Evolutionary conservation across 768 basidiomycete genomes (phyloP), one percentile per base, ranked within the genome.

Genomic region (Boletus rufocinnamomeus): DNA sequence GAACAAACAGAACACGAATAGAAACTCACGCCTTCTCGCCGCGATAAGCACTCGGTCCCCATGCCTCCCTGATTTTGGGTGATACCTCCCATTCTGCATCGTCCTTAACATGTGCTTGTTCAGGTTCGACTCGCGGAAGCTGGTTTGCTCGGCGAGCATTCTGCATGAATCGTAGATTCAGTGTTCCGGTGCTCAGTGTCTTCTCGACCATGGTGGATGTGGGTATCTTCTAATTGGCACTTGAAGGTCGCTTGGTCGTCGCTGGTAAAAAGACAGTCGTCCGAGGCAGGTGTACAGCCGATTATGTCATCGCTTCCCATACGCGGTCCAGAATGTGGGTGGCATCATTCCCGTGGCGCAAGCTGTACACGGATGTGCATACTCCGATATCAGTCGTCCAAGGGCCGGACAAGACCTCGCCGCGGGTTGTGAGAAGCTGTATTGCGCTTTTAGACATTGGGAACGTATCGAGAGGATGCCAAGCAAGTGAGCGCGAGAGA

Each of bases 141-240:
- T 81, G 77, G 59, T 85, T 83, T 23, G 81, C 76, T 2, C 82
- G 79, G 2, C 83, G 80, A 0, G 86, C 84, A 72, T 86, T 87
- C 69, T 87, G 87, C 87, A 89, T 89, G 68, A 89, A 89, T 2
- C 82, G 81, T 45, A 89, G 77, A 63, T 83, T 82, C 10, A 88
- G 76, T 0, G 87, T 88, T 30, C 85, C 80, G 28, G 78, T 80
- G 70, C 87, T 89, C 38, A 89, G 76, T 3, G 79, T 76, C 70
- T 84, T 86, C 32, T 74, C 74, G 35, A 43, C 58, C 72, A 72
- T 70, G 46, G 32, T 47, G 23, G 11, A 25, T 32, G 44, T 38
- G 28, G 51, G 23, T 52, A 28, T 54, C 30, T 23, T 37, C 14
- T 4, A n/a, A 25, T 28, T 7, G 28, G 7, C 46, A 23, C 10